These are phyloP conservation scores for Ceratobasidium sp. DNA, from an alignment of 1,284 basidiomycete species.

Conservation along the genomic window DNA sequence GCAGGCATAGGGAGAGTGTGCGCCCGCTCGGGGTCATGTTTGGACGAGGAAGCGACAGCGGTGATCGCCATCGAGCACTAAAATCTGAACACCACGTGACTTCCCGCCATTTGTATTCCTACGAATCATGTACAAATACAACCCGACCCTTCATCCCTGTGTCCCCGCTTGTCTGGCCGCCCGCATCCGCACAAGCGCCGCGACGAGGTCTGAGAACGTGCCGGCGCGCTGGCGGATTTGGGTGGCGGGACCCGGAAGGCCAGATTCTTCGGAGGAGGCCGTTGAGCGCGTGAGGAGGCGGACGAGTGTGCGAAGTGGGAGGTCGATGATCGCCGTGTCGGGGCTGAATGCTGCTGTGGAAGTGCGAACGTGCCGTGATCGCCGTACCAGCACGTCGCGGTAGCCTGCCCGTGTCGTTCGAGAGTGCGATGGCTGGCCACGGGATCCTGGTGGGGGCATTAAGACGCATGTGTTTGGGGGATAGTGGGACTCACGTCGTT, in stretches of 20 bases:
- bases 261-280: not conserved
- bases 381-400: conserved; percentile 17
- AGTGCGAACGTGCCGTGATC: conserved; percentile 23
- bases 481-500: conserved; percentile 16
- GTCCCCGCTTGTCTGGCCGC: not conserved
- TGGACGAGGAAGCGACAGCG: conserved; percentile 28
- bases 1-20: conserved; percentile 4
- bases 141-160: not conserved
- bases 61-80: conserved; percentile 22
- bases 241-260: conserved; percentile 10
- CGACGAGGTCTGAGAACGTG: not conserved
- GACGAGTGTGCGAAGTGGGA: conserved; percentile 17
- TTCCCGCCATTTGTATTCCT: not conserved
- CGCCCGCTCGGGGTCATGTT: not conserved
- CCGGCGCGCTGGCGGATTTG: conserved; percentile 1
- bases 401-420: conserved; percentile 30
- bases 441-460: not conserved
- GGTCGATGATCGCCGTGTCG: conserved; percentile 16
- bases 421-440: not conserved
- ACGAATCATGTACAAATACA: not conserved
- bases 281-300: not conserved
- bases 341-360: conserved; percentile 17
- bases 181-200: conserved; percentile 12
- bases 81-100: conserved; percentile 33
- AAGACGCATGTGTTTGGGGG: not conserved